phyloP scores from a whole-genome alignment of 768 basidiomycete species.

The Mycena polygramma region DNA sequence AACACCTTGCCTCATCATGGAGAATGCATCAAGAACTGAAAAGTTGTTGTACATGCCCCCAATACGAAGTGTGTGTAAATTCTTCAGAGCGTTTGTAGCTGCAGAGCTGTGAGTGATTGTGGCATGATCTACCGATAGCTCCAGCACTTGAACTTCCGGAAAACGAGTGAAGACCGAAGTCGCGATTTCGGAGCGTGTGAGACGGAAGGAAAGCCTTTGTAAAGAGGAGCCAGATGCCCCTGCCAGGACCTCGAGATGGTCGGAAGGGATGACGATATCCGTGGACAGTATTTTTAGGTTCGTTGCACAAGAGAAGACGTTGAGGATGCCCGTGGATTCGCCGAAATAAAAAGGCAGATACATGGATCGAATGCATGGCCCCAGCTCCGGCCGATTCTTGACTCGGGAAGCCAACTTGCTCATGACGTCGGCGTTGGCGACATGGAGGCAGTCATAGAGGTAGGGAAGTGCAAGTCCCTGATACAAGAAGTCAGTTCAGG shows the following conservation, averaged over 20 bases:
- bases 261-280: neutral
- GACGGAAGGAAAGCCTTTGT: no score
- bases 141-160: neutral
- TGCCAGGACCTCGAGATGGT: neutral
- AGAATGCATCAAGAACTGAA: neutral
- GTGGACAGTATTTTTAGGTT: no score
- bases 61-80: constrained; percentile 4
- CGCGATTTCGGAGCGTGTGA: neutral
- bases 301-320: neutral
- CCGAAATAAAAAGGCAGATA: neutral
- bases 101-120: neutral
- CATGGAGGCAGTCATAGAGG: neutral
- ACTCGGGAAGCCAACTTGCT: neutral
- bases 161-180: neutral
- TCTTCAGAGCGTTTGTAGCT: neutral
- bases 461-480: neutral
- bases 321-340: no score
- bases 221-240: neutral
- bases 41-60: no score
- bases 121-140: neutral
- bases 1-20: neutral
- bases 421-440: neutral
- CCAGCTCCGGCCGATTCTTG: neutral
- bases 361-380: neutral
- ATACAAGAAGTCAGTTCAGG: neutral